These are phyloP conservation scores for Tricholoma matsutake DNA, from an alignment of 768 basidiomycete species.

Conservation along the genomic window DNA sequence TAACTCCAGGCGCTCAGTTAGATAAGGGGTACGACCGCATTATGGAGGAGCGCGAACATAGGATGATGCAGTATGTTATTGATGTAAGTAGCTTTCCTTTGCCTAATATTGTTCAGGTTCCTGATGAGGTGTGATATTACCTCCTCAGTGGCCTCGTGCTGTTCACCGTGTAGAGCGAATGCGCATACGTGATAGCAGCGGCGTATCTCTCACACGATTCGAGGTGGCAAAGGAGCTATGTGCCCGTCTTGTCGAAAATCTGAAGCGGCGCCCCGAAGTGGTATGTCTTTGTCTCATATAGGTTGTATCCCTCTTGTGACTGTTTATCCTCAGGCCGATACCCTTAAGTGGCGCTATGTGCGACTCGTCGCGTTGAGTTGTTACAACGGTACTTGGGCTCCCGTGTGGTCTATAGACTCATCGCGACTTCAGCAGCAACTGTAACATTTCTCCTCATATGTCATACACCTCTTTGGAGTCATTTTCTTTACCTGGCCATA, in stretches of 20 bases:
- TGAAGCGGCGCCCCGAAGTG: neutral
- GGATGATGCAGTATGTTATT: slow-evolving; percentile 13
- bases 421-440: no score
- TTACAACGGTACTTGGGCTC: slow-evolving; percentile 1
- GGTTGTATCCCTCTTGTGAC: neutral
- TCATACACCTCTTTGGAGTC: no score
- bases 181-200: neutral
- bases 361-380: neutral
- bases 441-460: no score
- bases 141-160: neutral
- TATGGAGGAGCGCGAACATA: slow-evolving; percentile 17
- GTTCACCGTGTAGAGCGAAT: neutral
- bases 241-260: neutral
- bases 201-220: neutral
- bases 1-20: slow-evolving; percentile 9
- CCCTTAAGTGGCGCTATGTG: neutral
- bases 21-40: slow-evolving; percentile 18
- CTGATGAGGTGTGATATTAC: no score
- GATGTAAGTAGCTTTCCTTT: slow-evolving; percentile 15
- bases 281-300: neutral
- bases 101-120: neutral
- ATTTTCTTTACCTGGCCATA: no score
- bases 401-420: neutral
- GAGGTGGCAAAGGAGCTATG: neutral
- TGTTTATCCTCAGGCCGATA: neutral